Base-by-base conservation (phyloP, 352 stramenopile genomes). In the Pythium biforme region DNA sequence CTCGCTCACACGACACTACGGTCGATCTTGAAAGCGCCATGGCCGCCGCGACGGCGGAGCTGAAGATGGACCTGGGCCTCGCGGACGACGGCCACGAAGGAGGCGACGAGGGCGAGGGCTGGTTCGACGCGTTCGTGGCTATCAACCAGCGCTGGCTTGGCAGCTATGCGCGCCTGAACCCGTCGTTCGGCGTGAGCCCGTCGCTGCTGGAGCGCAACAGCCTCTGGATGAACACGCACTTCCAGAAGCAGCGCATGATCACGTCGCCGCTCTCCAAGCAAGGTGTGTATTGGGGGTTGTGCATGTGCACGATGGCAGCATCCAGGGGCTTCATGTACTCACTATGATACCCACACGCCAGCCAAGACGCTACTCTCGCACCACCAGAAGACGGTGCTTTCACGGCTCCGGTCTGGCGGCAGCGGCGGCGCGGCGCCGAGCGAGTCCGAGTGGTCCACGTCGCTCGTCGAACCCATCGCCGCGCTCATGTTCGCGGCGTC, bases 161-260 rank as follows among this genome's bases (percentile, higher is more conserved):
- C 14, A 73, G 72, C 60, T 93, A 86, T 26, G 81, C 79, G 52
- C 72, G 77, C 17, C 60, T 79, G 47, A 72, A 90, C 55, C 69
- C 78, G 43, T 76, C 68, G 8, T 88, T 88, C 56, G 71, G 75
- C 56, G 71, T 89, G 62, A 74, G 83, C 48, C 67, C 68, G 19
- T 53, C 74, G 46, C 68, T 90, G 37, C 67, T 93, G 20, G 76
- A 86, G 60, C 83, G 74, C 62, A 83, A 86, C 53, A 89, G 76
- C 27, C 68, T 91, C 58, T 93, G 83, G 83, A 86, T 93, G 73
- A 93, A 93, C 58, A 70, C 79, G 25, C 81, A 78, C 68, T 93
- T 93, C 68, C 83, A 93, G 72, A 90, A 90, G 65, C 77, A 75
- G 31, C 81, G 83, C 56, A 84, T 90, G 72, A 74, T 78, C 62